A percentile compares a stretch with the other conserved stretches of the same genome.
Evolutionary conservation across 345 rosid species (phyloP).

Genomic region (Populus euphratica): DNA sequence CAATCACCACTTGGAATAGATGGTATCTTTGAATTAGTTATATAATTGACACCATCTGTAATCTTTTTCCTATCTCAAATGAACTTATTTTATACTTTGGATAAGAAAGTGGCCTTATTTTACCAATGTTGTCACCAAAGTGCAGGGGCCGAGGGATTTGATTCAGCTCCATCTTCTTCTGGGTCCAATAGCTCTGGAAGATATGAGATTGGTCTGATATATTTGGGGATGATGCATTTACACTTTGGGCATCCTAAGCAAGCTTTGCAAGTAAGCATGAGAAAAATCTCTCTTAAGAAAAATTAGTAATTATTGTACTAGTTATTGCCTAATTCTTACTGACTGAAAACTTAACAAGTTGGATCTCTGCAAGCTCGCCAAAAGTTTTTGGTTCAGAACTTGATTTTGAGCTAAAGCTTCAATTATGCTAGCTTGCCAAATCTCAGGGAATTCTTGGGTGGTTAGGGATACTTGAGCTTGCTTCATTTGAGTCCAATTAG

Average conservation of each 20-base stretch:
- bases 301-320: neutral
- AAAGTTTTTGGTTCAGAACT: neutral
- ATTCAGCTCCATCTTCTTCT: conserved; percentile 54
- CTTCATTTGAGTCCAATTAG: neutral
- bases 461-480: neutral
- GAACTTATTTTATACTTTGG: neutral
- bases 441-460: neutral
- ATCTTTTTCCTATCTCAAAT: neutral
- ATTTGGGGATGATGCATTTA: conserved; percentile 92
- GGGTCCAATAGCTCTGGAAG: conserved; percentile 58
- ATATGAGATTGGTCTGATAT: conserved; percentile 77
- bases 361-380: neutral
- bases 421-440: neutral
- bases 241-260: conserved; percentile 95
- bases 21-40: conserved; percentile 2
- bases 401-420: conserved; percentile 1
- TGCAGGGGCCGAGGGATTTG: conserved; percentile 98
- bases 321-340: neutral
- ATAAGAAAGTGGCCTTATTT: conserved; percentile 34
- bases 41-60: neutral
- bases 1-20: neutral
- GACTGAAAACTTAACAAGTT: neutral
- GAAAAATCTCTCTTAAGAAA: neutral
- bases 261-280: conserved; percentile 72
- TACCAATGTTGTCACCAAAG: conserved; percentile 49